Evolutionary conservation across 805 yeast genomes (phyloP).

Genomic region (Candida patagonica): DNA sequence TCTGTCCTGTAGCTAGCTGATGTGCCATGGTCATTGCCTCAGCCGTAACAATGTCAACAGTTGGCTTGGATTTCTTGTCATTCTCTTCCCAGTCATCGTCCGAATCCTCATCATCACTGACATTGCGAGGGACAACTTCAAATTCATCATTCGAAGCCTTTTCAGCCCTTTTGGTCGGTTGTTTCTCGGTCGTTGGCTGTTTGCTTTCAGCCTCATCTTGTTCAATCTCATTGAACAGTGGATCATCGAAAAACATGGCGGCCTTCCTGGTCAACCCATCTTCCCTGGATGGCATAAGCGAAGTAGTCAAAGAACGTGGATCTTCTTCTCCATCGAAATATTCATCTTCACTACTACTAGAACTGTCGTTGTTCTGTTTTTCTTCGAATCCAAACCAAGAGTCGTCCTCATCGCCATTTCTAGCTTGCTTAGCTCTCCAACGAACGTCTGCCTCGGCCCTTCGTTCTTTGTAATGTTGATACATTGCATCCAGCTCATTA

Average conservation of each 20-base stretch:
- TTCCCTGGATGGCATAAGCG: slow-evolving; percentile 10
- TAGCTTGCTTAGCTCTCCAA: slow-evolving; percentile 40
- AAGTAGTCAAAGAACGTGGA: slow-evolving; percentile 13
- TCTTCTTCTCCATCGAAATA: slow-evolving; percentile 12
- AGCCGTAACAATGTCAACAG: slow-evolving; percentile 78
- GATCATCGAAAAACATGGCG: slow-evolving; percentile 31
- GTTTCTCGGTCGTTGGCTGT: background rate
- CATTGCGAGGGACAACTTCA: slow-evolving; percentile 25
- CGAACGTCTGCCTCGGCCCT: slow-evolving; percentile 37
- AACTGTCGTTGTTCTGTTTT: slow-evolving; percentile 22
- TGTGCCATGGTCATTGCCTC: slow-evolving; percentile 98
- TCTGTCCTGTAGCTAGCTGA: slow-evolving; percentile 84
- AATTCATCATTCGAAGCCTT: slow-evolving; percentile 23
- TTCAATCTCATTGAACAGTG: slow-evolving; percentile 25
- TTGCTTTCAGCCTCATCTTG: slow-evolving; percentile 10
- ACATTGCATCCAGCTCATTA: slow-evolving; percentile 75
- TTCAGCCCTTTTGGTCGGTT: slow-evolving; percentile 17
- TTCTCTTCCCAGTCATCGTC: slow-evolving; percentile 27
- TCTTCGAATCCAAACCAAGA: slow-evolving; percentile 27
- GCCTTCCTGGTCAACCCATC: slow-evolving; percentile 28
- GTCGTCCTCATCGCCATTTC: slow-evolving; percentile 29
- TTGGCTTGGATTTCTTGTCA: slow-evolving; percentile 26
- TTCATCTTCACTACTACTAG: slow-evolving; percentile 10
- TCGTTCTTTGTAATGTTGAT: slow-evolving; percentile 49
- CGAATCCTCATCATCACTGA: slow-evolving; percentile 24